Evolutionary conservation across 345 rosid species (phyloP).

Genomic region (Eucalyptus polybractea): DNA sequence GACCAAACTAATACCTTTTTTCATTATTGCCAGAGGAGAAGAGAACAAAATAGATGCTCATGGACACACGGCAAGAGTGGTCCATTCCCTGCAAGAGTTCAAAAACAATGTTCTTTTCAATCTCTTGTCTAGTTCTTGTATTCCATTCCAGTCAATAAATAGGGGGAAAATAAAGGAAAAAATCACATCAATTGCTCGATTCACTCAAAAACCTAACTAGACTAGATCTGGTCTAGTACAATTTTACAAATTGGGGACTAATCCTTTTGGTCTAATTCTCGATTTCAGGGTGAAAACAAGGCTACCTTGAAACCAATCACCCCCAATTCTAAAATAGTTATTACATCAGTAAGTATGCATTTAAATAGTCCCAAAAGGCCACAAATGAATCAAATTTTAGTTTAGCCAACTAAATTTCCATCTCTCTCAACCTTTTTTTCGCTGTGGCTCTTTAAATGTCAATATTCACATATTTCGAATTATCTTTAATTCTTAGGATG

Average conservation of each 20-base stretch:
- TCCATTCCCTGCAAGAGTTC: neutral
- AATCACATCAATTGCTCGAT: neutral
- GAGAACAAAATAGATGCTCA: neutral
- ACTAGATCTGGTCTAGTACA: rapidly evolving
- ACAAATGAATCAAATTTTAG: neutral
- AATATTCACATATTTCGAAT: neutral
- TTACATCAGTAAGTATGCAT: neutral
- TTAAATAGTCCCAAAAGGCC: neutral
- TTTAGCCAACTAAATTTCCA: neutral
- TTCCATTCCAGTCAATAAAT: neutral
- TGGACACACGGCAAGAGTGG: neutral
- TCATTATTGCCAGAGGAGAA: neutral
- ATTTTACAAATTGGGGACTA: neutral
- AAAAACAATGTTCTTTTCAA: neutral
- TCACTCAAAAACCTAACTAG: neutral
- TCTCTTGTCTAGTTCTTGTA: neutral
- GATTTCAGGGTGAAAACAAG: rapidly evolving
- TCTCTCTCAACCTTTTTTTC: neutral
- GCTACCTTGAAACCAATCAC: rapidly evolving
- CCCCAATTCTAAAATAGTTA: rapidly evolving
- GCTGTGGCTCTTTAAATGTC: neutral
- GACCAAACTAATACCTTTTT: too few relatives aligned
- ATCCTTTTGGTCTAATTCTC: neutral
- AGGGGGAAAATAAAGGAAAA: too few relatives aligned
- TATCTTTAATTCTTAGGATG: neutral